phyloP scores from a whole-genome alignment of 805 yeast genomes.

The Blastobotrys attinorum region DNA sequence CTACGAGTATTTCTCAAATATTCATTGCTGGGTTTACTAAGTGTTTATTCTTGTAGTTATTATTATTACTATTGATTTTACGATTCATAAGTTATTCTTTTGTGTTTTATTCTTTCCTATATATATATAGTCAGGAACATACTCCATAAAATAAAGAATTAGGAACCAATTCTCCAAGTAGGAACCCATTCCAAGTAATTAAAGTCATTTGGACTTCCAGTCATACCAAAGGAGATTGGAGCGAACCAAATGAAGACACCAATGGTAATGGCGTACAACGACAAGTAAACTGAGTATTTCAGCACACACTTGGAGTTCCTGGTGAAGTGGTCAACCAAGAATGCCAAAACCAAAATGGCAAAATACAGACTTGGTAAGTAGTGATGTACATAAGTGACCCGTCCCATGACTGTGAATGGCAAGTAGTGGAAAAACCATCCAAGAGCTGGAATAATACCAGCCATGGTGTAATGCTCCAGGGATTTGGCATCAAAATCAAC shows the following conservation, averaged over 20 bases:
- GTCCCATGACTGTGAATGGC: conserved; percentile 89
- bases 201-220: conserved; percentile 42
- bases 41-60: too few species aligned
- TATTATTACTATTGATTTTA: neutral
- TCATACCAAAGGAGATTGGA: conserved; percentile 79
- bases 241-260: conserved; percentile 53
- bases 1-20: neutral
- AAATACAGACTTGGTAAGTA: conserved; percentile 92
- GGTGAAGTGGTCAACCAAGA: conserved; percentile 43
- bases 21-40: too few species aligned
- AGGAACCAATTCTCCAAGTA: conserved; percentile 47
- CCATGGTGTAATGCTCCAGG: conserved; percentile 41
- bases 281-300: conserved; percentile 30
- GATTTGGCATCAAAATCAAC: conserved; percentile 36
- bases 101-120: neutral
- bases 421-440: conserved; percentile 87
- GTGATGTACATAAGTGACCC: conserved; percentile 96
- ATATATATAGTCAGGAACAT: neutral
- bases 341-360: conserved; percentile 73
- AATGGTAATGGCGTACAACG: conserved; percentile 43
- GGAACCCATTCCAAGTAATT: conserved; percentile 45
- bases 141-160: neutral
- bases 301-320: conserved; percentile 19
- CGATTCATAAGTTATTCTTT: neutral
- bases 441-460: conserved; percentile 76